Base-by-base conservation (phyloP, 2,329 filamentous ascomycete species). In the Trichoderma koningii region DNA sequence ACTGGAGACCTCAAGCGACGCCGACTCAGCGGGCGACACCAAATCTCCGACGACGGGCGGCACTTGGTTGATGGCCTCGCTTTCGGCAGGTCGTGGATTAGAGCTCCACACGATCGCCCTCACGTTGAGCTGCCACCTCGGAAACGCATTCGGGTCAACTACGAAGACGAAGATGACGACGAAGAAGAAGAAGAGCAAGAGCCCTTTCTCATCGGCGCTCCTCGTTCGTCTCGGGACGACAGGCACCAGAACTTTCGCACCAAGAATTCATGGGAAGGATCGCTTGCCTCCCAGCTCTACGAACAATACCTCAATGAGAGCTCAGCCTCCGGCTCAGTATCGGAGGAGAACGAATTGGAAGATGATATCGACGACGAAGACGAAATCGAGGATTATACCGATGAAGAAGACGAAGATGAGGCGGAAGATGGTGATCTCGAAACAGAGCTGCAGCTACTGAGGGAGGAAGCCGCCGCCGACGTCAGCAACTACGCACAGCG, bases 21-120 rank as follows among this genome's bases (percentile, higher is more conserved):
- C 69, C 86, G 86, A 62, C 78, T 96, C 12, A 88, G 87, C 65
- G 93, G 94, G 28, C 87, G 94, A 55, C 82, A 90, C 68, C 93
- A 97, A 75, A 96, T 97, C 61, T 87, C 90, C 0, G 72, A 79
- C 2, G 90, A 92, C 74, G 93, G 94, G 4, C 89, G 83, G 69
- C 93, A 93, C 73, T 82, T 97, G 6, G 83, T 95, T 12, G 94
- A 98, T 74, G 93, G 94, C 3, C 81, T 97, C 21, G 85, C 92
- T 0, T 97, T 94, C 74, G 93, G 94, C 3, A 85, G 89, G 66
- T 88, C 89, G 1, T 87, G 87, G 72, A 78, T 94, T 9, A 85
- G 85, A 70, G 72, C 78, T 1, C 81, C 84, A 0, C 81, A 82
- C 7, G 82, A 82, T 65, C 84, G 92, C 53, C 92, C 92, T 1